Evolutionary conservation across 306 rosid species (phyloP).

Genomic region (apple (Malus domestica)): DNA sequence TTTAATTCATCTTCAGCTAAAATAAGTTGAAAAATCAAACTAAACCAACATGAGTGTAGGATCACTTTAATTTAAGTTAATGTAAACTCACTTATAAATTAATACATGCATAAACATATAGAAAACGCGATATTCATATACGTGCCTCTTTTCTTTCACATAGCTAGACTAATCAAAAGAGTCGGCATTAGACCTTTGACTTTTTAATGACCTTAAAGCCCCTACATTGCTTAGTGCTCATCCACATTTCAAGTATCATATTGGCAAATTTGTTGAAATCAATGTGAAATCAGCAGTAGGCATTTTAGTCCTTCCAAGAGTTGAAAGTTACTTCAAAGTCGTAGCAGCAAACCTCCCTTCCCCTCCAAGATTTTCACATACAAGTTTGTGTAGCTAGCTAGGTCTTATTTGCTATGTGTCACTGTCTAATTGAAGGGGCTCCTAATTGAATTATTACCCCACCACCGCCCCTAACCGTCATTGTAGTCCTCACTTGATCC

Average conservation of each 20-base stretch:
- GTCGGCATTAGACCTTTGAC: neutral
- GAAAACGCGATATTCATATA: neutral
- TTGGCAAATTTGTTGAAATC: neutral
- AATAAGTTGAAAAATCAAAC: too few species aligned
- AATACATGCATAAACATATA: too few species aligned
- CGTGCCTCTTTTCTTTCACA: neutral
- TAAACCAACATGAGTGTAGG: neutral
- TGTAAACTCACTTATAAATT: too few species aligned
- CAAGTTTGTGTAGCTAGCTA: constrained; percentile 1
- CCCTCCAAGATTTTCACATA: constrained; percentile 18
- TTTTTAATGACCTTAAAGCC: neutral
- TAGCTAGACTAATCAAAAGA: neutral
- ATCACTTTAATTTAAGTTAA: too few species aligned
- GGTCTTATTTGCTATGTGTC: constrained; percentile 6
- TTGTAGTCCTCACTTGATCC: constrained; percentile 22
- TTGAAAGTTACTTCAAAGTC: neutral
- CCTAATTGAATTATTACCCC: constrained; percentile 33
- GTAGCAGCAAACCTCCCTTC: neutral
- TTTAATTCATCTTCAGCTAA: too few species aligned
- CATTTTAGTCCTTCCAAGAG: constrained; percentile 5
- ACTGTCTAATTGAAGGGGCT: constrained; percentile 23
- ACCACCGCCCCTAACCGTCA: constrained; percentile 48
- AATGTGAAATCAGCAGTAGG: neutral
- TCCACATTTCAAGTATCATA: neutral
- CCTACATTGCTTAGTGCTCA: neutral